Conservation (phyloP, 2,329 filamentous ascomycete species). For the Nigrospora sphaerica region DNA sequence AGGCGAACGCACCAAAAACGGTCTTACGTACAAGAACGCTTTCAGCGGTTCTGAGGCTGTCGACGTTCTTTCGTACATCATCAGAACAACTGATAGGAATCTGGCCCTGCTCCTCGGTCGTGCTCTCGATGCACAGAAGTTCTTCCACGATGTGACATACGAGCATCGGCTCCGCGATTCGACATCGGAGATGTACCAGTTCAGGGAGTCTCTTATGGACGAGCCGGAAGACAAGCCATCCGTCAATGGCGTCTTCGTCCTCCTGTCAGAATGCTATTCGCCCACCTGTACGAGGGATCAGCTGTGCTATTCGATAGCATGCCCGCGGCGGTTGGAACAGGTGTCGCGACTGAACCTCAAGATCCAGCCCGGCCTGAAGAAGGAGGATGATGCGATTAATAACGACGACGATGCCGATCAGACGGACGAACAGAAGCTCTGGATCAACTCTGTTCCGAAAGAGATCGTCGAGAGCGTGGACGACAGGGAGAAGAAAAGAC, state of each 20-base stretch:
- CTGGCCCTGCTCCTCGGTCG: conserved; percentile 83
- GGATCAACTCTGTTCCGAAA: conserved; percentile 97
- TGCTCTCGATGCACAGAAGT: conserved; percentile 93
- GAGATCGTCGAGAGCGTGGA: conserved; percentile 85
- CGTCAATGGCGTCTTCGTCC: conserved; percentile 93
- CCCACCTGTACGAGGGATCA: conserved; percentile 94
- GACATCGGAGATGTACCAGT: conserved; percentile 92
- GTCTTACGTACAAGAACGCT: conserved; percentile 91
- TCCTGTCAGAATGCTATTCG: conserved; percentile 95
- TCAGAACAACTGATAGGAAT: conserved; percentile 93
- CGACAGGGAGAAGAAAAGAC: conserved; percentile 91
- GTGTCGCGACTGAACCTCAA: conserved; percentile 92
- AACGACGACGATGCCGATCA: conserved; percentile 78
- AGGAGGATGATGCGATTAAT: conserved; percentile 46
- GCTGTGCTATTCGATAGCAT: conserved; percentile 96
- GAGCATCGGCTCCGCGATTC: conserved; percentile 93
- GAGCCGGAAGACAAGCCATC: conserved; percentile 61
- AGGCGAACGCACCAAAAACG: conserved; percentile 90
- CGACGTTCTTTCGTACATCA: conserved; percentile 91
- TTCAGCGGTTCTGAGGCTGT: conserved; percentile 95
- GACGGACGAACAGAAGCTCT: conserved; percentile 93
- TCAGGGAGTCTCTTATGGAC: conserved; percentile 86
- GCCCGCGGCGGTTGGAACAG: conserved; percentile 86
- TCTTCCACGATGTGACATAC: conserved; percentile 98
- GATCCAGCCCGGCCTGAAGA: conserved; percentile 79